phyloP scores from a whole-genome alignment of 2,329 filamentous ascomycete genomes.

The Metarhizium album region DNA sequence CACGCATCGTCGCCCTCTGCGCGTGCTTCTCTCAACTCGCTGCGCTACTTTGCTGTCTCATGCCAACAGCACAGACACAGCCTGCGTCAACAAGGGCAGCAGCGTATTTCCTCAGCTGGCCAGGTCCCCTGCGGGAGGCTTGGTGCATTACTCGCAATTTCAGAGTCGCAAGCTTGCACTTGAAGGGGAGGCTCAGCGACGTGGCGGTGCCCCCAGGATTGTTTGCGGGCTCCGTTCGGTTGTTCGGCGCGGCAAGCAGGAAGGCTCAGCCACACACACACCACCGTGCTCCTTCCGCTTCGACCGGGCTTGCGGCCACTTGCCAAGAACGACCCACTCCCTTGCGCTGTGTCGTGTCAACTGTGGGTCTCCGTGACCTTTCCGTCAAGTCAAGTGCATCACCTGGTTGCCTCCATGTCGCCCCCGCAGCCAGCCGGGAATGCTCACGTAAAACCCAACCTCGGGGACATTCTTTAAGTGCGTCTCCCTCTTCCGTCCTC shows the following conservation, averaged over 20 bases:
- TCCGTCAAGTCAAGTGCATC: not conserved
- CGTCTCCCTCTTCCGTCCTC: not conserved
- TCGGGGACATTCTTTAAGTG: not conserved
- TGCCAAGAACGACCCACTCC: not conserved
- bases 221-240: not conserved
- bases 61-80: not conserved
- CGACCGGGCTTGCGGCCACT: not conserved
- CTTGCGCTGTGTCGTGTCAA: not conserved
- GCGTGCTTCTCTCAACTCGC: too few relatives aligned
- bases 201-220: not conserved
- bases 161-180: too few relatives aligned
- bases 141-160: too few relatives aligned
- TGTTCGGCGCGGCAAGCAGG: not conserved
- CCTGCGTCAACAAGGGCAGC: not conserved
- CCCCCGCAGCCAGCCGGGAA: not conserved
- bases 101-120: not conserved
- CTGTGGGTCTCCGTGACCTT: not conserved
- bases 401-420: not conserved
- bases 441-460: not conserved
- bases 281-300: not conserved
- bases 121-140: not conserved
- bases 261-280: too few relatives aligned
- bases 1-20: too few relatives aligned
- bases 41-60: not conserved
- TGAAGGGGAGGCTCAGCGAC: not conserved